Evolutionary conservation across 768 basidiomycete genomes (phyloP).

Genomic region (Boletus huronensis): DNA sequence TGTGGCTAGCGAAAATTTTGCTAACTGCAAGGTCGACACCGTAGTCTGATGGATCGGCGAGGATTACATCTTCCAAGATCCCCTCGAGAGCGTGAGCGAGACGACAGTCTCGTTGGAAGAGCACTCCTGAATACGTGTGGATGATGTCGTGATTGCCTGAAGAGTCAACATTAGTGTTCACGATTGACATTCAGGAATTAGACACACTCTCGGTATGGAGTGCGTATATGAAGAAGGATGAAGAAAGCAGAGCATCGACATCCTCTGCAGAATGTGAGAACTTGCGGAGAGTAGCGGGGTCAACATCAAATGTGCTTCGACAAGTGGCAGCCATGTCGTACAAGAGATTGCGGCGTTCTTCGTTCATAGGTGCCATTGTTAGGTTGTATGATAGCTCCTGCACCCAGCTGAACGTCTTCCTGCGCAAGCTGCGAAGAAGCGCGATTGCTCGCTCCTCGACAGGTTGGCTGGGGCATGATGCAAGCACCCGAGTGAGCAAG

Average conservation of each 20-base stretch:
- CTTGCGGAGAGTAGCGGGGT: not conserved
- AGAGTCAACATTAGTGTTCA: not conserved
- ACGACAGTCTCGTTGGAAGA: conserved; percentile 23
- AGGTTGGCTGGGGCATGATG: not conserved
- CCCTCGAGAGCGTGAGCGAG: conserved; percentile 19
- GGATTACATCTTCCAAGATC: not conserved
- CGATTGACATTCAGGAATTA: not conserved
- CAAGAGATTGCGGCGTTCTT: not conserved
- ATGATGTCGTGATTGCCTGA: not conserved
- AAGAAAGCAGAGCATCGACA: conserved; percentile 17
- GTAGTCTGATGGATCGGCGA: not conserved
- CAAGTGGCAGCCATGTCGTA: not conserved
- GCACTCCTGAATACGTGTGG: not conserved
- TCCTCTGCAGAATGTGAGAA: conserved; percentile 14
- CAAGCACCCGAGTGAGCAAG: too few relatives aligned
- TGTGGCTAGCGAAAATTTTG: conserved; percentile 4
- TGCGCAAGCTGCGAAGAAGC: not conserved
- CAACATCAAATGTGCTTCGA: not conserved
- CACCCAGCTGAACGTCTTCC: not conserved
- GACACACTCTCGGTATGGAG: conserved; percentile 1
- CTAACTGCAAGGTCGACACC: conserved; percentile 14
- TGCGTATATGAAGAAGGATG: conserved; percentile 18
- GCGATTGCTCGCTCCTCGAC: not conserved
- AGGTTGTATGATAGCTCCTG: not conserved
- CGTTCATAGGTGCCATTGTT: not conserved